Evolutionary conservation across 2,329 filamentous ascomycete species (phyloP).

Genomic region (Fusarium sp.): DNA sequence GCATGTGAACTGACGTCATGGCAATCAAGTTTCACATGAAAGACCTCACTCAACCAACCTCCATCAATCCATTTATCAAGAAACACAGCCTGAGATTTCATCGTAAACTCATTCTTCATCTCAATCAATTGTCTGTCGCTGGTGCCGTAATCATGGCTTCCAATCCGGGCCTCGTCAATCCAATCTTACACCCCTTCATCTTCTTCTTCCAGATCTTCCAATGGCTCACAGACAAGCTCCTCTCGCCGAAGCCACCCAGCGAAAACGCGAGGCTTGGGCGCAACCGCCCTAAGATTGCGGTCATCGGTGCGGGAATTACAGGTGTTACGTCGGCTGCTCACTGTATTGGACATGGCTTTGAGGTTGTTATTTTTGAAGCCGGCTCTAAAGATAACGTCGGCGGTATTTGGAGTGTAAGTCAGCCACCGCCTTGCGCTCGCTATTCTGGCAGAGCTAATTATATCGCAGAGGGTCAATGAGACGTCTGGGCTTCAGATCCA

Average conservation of each 20-base stretch:
- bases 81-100: background rate
- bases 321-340: slow-evolving; percentile 84
- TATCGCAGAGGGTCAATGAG: slow-evolving; percentile 77
- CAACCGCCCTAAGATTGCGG: slow-evolving; percentile 72
- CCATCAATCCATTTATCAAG: slow-evolving; percentile 5
- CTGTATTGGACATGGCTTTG: slow-evolving; percentile 87
- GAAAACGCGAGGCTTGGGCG: slow-evolving; percentile 65
- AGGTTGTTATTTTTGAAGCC: slow-evolving; percentile 83
- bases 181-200: slow-evolving; percentile 66
- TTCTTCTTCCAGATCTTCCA: slow-evolving; percentile 76
- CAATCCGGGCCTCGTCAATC: slow-evolving; percentile 54
- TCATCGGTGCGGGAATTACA: slow-evolving; percentile 79
- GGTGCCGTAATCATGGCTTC: slow-evolving; percentile 50
- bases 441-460: background rate
- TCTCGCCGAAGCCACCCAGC: slow-evolving; percentile 78
- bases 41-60: background rate
- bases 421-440: background rate
- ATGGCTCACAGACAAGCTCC: slow-evolving; percentile 71
- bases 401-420: slow-evolving; percentile 82
- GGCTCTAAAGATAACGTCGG: slow-evolving; percentile 75
- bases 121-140: background rate
- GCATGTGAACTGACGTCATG: slow-evolving; percentile 50
- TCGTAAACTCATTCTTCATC: background rate
- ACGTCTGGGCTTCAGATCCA: slow-evolving; percentile 88
- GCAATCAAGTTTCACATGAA: slow-evolving; percentile 37